Evolutionary conservation across 306 rosid species (phyloP).

Genomic region (Begonia fuchsioides): DNA sequence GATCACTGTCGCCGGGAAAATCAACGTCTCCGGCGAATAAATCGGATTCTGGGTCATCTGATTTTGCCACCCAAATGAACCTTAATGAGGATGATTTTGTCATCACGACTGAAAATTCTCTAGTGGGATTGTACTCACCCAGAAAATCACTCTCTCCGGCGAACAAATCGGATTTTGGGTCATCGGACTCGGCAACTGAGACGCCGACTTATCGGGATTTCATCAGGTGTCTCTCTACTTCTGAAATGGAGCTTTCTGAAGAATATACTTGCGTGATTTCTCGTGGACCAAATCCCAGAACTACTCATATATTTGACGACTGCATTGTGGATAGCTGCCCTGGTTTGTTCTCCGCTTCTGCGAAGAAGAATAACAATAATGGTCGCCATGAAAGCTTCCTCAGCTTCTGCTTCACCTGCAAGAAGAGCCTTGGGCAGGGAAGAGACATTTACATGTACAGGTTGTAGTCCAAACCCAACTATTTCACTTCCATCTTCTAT

Average conservation of each 20-base stretch:
- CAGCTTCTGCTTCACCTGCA: slow-evolving; percentile 7
- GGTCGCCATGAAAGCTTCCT: slow-evolving; percentile 41
- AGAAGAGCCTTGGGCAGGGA: too few species aligned
- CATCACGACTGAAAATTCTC: too few species aligned
- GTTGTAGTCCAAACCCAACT: too few species aligned
- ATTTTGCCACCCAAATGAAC: too few species aligned
- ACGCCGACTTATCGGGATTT: too few species aligned
- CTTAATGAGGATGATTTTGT: too few species aligned
- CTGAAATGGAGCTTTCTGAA: slow-evolving; percentile 76
- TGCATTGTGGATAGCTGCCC: slow-evolving; percentile 49
- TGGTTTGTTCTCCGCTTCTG: slow-evolving; percentile 22
- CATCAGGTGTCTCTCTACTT: slow-evolving; percentile 23
- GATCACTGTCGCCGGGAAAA: slow-evolving; percentile 18
- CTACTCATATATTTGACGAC: slow-evolving; percentile 65
- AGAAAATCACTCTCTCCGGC: too few species aligned
- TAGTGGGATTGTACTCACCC: too few species aligned
- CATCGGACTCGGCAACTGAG: too few species aligned
- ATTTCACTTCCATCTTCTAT: too few species aligned
- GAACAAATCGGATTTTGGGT: too few species aligned
- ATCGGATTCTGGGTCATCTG: slow-evolving; percentile 16
- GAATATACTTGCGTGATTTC: slow-evolving; percentile 79
- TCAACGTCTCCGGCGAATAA: slow-evolving; percentile 2
- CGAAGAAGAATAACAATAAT: slow-evolving; percentile 6
- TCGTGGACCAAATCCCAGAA: slow-evolving; percentile 69
- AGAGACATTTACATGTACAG: too few species aligned